phyloP scores from a whole-genome alignment of 345 rosid species.

The Ceriops zippeliana region DNA sequence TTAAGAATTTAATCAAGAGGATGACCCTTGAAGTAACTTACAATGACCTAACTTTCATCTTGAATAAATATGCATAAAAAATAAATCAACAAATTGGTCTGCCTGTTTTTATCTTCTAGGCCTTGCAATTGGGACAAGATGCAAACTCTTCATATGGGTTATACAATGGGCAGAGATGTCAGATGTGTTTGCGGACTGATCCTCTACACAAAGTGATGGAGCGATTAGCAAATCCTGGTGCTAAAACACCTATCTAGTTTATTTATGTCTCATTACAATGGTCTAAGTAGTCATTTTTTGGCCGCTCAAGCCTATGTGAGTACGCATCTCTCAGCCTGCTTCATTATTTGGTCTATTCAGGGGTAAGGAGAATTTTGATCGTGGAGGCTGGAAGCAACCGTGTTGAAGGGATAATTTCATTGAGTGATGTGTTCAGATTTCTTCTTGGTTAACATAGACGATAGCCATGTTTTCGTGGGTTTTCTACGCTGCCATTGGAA shows the following conservation, averaged over 20 bases:
- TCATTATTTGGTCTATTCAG: conserved; percentile 28
- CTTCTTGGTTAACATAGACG: conserved; percentile 41
- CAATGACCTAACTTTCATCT: not conserved
- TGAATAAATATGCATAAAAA: not conserved
- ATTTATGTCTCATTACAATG: too few relatives aligned
- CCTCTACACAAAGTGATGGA: conserved; percentile 79
- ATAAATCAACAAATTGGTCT: not conserved
- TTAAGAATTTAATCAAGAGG: not conserved
- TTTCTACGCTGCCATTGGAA: conserved; percentile 12
- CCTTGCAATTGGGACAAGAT: conserved; percentile 77
- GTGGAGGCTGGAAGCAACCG: conserved; percentile 91
- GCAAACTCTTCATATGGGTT: conserved; percentile 45
- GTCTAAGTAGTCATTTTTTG: not conserved
- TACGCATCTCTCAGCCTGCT: not conserved
- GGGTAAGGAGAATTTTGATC: conserved; percentile 64
- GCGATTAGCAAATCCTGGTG: conserved; percentile 73
- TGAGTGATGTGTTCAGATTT: conserved; percentile 66
- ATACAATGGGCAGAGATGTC: conserved; percentile 66
- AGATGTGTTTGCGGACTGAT: conserved; percentile 82
- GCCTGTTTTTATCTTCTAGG: conserved; percentile 31
- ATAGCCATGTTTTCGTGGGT: conserved; percentile 4
- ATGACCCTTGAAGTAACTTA: not conserved
- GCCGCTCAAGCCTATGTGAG: not conserved
- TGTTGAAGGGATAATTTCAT: conserved; percentile 72
- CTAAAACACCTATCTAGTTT: not conserved